phyloP scores from a whole-genome alignment of 1,139 yeast genomes.

The Debaryomyces coudertii region DNA sequence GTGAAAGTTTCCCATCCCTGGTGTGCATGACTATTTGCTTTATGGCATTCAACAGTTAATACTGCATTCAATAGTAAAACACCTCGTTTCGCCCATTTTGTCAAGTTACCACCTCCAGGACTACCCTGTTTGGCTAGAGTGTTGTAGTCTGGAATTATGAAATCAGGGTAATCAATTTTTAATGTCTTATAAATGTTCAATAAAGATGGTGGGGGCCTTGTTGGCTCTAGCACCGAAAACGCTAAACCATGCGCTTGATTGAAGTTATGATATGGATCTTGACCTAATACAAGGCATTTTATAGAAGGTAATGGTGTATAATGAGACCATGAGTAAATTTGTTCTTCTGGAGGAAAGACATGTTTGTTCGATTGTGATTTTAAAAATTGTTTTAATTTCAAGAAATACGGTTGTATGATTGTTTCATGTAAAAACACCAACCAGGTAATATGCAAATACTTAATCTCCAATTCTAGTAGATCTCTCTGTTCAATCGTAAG shows the following conservation, averaged over 20 bases:
- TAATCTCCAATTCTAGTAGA: conserved; percentile 68
- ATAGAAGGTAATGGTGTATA: conserved; percentile 77
- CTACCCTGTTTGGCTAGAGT: conserved; percentile 28
- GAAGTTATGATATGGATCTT: conserved; percentile 92
- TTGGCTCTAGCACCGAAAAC: conserved; percentile 83
- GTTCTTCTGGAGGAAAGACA: conserved; percentile 75
- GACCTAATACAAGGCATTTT: conserved; percentile 85
- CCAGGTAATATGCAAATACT: conserved; percentile 78
- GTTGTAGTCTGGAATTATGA: conserved; percentile 54
- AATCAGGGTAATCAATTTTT: conserved; percentile 71
- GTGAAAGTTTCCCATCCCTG: conserved; percentile 96
- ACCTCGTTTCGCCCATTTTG: conserved; percentile 87
- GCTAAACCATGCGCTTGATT: conserved; percentile 98
- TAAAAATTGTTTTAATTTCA: conserved; percentile 68
- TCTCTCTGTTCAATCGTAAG: conserved; percentile 56
- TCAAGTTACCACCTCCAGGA: conserved; percentile 65
- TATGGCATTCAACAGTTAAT: conserved; percentile 89
- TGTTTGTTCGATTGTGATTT: conserved; percentile 38
- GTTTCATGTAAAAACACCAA: conserved; percentile 67
- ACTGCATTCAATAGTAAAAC: conserved; percentile 87
- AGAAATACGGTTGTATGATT: conserved; percentile 82
- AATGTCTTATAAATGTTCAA: conserved; percentile 84
- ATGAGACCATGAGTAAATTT: conserved; percentile 93
- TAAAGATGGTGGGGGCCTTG: conserved; percentile 88
- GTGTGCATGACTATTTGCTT: conserved; percentile 89